Evolutionary conservation across 2,329 filamentous ascomycete genomes (phyloP), one percentile per base, ranked within the genome.

Genomic region (Bipolaris sorokiniana): DNA sequence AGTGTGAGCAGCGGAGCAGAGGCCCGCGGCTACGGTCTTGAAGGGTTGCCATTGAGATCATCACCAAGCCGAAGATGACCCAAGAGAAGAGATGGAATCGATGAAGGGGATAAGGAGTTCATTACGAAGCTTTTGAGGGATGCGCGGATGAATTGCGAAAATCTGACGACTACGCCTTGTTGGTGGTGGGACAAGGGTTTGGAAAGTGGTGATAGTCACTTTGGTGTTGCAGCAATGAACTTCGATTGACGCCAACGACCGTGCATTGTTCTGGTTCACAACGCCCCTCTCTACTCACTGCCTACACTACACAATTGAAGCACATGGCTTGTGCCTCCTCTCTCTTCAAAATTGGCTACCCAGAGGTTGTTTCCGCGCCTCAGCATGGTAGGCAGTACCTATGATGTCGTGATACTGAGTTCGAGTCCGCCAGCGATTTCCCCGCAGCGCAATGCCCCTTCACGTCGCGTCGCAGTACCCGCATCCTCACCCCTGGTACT

Each of bases 351-450:
- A 49, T 31, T 58, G 55, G 55, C 58, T 61, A 26, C 16, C 16
- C 38, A 36, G 23, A 48, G 59, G 51, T 52, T 57, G 46, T 31
- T 54, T 37, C 57, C 48, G n/a, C 42, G 54, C 58, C 63, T 62
- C 60, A 63, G 58, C 28, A 70, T 71, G 69, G 65, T 65, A 61
- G 65, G 64, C 57, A 60, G 56, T 38, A 54, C 62, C 44, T 69
- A 64, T 55, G 61, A 70, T 22, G 63, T 71, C 13, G 67, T 71
- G 11, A 59, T 71, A 3, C 57, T 77, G 7, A 72, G 68, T 20
- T 75, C 73, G 13, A 72, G 72, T n/a, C 74, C 74, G 18, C 70
- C 72, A 36, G 58, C 58, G 40, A 57, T 59, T 59, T 65, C 69
- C 37, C 66, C 67, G 48, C 62, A 53, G 45, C 61, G 60, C 41